These are phyloP conservation scores for Acidomyces sp. DNA, from an alignment of 495 filamentous ascomycete genomes.

Conservation along the genomic window DNA sequence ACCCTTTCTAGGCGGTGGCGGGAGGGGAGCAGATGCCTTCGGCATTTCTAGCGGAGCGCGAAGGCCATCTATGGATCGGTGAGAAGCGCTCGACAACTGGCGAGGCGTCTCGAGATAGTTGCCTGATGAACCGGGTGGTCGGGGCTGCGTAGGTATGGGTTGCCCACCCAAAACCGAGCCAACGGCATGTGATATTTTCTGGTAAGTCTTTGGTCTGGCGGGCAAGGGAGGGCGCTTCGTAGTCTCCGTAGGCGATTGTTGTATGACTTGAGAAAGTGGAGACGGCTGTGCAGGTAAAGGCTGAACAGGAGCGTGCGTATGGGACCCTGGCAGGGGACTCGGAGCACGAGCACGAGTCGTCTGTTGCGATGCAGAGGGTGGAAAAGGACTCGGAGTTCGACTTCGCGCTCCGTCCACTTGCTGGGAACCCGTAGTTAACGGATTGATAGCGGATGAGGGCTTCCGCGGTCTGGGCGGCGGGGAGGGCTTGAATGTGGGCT, in stretches of 20 bases:
- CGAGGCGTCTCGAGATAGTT: conserved; percentile 4
- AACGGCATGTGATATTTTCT: not conserved
- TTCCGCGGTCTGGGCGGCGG: conserved; percentile 24
- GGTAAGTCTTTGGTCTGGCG: conserved; percentile 1
- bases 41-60: conserved; percentile 1
- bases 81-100: conserved; percentile 3
- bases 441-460: conserved; percentile 22
- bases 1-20: conserved; percentile 29
- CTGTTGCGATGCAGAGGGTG: conserved; percentile 2
- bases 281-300: too few species aligned
- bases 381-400: too few species aligned
- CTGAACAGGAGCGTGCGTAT: too few species aligned
- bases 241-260: conserved; percentile 3
- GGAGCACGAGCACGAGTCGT: conserved; percentile 7
- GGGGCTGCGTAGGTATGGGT: not conserved
- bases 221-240: conserved; percentile 8
- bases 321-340: not conserved
- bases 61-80: conserved; percentile 6
- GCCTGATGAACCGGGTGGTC: not conserved
- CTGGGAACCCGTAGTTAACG: conserved; percentile 2
- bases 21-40: conserved; percentile 23
- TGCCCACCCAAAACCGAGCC: conserved; percentile 6
- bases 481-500: conserved; percentile 7
- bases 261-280: conserved; percentile 14
- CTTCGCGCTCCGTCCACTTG: too few species aligned